A percentile compares a stretch with the other conserved stretches of the same genome.
These are phyloP conservation scores for Botryotinia calthae DNA, from an alignment of 2,329 filamentous ascomycete species.

Conservation along the genomic window DNA sequence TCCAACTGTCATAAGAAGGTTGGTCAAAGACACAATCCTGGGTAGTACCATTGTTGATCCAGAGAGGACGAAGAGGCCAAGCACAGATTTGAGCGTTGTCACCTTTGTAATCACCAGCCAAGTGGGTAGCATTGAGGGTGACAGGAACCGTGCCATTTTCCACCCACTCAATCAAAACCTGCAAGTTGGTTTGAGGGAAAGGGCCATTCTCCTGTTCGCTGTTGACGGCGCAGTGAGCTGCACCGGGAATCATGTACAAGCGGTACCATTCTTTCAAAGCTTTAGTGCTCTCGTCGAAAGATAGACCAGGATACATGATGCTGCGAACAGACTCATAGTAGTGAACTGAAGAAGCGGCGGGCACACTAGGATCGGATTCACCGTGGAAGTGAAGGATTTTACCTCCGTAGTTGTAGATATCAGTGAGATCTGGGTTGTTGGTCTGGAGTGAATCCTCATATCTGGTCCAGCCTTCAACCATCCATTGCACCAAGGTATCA, in stretches of 20 bases:
- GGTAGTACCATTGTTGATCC: conserved; percentile 30
- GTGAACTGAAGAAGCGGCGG: conserved; percentile 52
- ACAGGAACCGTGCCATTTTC: conserved; percentile 50
- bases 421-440: conserved; percentile 50
- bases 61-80: conserved; percentile 42
- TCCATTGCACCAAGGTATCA: conserved; percentile 55
- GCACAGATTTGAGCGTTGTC: conserved; percentile 42
- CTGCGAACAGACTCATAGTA: conserved; percentile 53
- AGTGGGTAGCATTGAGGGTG: conserved; percentile 41
- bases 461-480: conserved; percentile 47
- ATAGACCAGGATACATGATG: conserved; percentile 47
- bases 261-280: conserved; percentile 54
- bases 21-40: conserved; percentile 36
- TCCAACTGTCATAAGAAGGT: conserved; percentile 35
- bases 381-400: conserved; percentile 60
- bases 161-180: conserved; percentile 68
- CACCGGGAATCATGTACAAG: conserved; percentile 53
- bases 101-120: conserved; percentile 37
- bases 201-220: conserved; percentile 40
- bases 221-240: conserved; percentile 50
- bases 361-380: conserved; percentile 53
- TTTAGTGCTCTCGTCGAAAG: conserved; percentile 41
- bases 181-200: conserved; percentile 56
- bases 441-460: conserved; percentile 54
- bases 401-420: conserved; percentile 49